phyloP scores from a whole-genome alignment of 805 yeast species.

The Metschnikowia cerradonensis region DNA sequence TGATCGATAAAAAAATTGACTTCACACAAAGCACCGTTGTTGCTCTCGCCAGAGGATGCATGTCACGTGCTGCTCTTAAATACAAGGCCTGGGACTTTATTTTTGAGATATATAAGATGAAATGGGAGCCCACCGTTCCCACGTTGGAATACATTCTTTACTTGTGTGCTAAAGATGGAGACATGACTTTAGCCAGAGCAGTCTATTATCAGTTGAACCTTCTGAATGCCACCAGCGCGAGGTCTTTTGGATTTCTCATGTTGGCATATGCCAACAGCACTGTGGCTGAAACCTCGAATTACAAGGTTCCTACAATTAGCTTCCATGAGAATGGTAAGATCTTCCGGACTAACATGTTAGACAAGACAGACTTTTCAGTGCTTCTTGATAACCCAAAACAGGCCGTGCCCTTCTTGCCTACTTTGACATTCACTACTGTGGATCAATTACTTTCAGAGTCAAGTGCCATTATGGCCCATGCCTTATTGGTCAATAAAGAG shows the following conservation, averaged over 20 bases:
- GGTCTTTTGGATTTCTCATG: conserved; percentile 44
- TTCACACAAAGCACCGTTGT: conserved; percentile 40
- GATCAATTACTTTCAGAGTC: conserved; percentile 64
- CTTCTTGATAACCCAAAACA: conserved; percentile 4
- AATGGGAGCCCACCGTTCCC: conserved; percentile 41
- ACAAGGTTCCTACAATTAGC: conserved; percentile 22
- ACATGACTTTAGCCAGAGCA: conserved; percentile 66
- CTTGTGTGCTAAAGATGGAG: conserved; percentile 78
- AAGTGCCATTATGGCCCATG: conserved; percentile 66
- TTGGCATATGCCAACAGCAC: conserved; percentile 46
- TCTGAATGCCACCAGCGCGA: conserved; percentile 31
- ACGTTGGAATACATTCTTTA: conserved; percentile 68
- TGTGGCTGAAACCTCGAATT: conserved; percentile 12
- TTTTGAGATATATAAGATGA: conserved; percentile 52
- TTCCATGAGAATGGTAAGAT: conserved; percentile 43
- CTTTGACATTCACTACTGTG: conserved; percentile 36
- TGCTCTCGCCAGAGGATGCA: conserved; percentile 66
- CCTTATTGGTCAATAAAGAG: conserved; percentile 41
- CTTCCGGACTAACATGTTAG: conserved; percentile 45
- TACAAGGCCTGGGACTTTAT: conserved; percentile 75
- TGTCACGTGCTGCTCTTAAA: conserved; percentile 45
- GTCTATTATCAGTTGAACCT: conserved; percentile 47
- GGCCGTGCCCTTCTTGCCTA: conserved; percentile 70
- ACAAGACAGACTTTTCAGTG: conserved; percentile 34
- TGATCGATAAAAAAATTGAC: conserved; percentile 35